Evolutionary conservation across 2,329 filamentous ascomycete species (phyloP).

Genomic region (Alternaria conjuncta): DNA sequence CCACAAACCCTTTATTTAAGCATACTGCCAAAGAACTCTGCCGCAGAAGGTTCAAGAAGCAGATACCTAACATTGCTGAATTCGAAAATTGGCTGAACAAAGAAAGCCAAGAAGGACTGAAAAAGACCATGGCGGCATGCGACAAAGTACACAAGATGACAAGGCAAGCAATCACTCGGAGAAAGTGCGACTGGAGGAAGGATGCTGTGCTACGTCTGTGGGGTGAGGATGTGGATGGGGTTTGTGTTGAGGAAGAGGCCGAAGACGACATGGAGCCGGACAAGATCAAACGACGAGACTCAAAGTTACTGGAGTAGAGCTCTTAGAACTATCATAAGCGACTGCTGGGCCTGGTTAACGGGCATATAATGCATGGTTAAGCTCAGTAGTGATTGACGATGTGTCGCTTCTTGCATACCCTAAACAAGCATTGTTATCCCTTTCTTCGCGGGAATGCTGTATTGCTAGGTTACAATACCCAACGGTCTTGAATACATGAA

Average conservation of each 20-base stretch:
- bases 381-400: neutral
- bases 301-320: neutral
- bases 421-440: neutral
- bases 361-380: neutral
- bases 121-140: neutral
- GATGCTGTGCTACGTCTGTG: neutral
- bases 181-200: neutral
- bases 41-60: slow-evolving; percentile 5
- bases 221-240: neutral
- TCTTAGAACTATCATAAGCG: too few relatives aligned
- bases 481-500: too few relatives aligned
- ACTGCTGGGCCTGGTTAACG: too few relatives aligned
- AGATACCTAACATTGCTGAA: neutral
- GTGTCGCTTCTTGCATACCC: neutral
- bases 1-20: slow-evolving; percentile 9
- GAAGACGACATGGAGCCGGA: neutral
- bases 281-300: neutral
- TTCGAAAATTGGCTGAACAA: neutral
- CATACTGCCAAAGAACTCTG: slow-evolving; percentile 4
- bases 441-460: neutral
- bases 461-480: neutral
- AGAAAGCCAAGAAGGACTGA: neutral
- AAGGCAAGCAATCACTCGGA: neutral
- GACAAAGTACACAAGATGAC: neutral
- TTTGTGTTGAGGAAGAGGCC: neutral